Base-by-base conservation (phyloP, 768 basidiomycete genomes). In the Tylopilus rubrobrunneus region DNA sequence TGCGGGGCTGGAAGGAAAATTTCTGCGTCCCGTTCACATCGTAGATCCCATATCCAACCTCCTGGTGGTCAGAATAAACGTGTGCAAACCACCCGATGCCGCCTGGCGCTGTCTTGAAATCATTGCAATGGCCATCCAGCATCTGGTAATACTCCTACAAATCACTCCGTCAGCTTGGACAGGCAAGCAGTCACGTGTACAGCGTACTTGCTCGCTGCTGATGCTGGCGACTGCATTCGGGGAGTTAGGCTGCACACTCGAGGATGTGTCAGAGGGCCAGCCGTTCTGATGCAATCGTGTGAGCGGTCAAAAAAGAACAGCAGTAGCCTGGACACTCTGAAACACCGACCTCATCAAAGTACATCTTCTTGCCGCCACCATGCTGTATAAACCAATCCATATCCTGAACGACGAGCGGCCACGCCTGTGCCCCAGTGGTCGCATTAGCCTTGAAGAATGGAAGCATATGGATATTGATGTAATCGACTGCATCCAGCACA, bases 11-110 rank as follows among this genome's bases (percentile, higher is more conserved):
- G 64, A 89, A 88, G 5, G 73, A 68, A 63, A 89, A 86, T 69
- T 89, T 88, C 56, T 76, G 57, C 21, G 65, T 61, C 19, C 82
- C 81, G 31, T 72, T 67, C 1, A 41, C 56, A 31, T 77, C 68
- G 61, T 85, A 85, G 49, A 89, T 79, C 7, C 87, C 88, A 61
- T 90, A 90, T 11, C 87, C 87, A 17, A 83, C 81, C 47, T 77
- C 77, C 67, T 82, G 77, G 55, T 67, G 55, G 62, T 89, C 89
- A 2, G 83, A 82, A 62, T 89, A 89, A 48, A 89, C 83, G 64
- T 90, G 89, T 21, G 85, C 86, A 61, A 91, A 91, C 89, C 88
- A 91, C 12, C 88, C 87, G 36, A 89, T 72, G 23, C 86, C 86
- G 3, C 78, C 79, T 25, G 69, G 56, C 21, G 79, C 78, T 0